Base-by-base conservation (phyloP, 2,329 filamentous ascomycete species). In the Colletotrichum brevisporum region DNA sequence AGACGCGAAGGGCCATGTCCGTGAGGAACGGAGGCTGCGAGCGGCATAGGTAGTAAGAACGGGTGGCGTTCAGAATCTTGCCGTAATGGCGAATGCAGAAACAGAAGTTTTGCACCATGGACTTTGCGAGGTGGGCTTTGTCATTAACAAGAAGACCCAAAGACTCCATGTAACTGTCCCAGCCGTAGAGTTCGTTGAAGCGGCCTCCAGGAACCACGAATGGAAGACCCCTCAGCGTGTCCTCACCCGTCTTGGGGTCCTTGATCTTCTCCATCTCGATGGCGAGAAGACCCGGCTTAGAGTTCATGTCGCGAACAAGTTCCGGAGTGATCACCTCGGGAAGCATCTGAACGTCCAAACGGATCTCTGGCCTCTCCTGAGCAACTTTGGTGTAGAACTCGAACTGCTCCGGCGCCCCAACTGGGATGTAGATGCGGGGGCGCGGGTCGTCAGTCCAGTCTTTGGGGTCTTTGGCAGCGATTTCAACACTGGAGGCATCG, bases 111-210 rank as follows among this genome's bases (percentile, higher is more conserved):
- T 89, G 86, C 59, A 98, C 95, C 94, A 99, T 98, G 57, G 92
- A 89, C 83, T 98, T 97, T 73, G 94, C 94, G 63, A 98, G 84
- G 75, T 98, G 90, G 24, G 94, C 90, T 68, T 93, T 91, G 77
- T 96, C 93, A 77, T 95, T 94, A 74, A 94, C 89, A 68, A 98
- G 84, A 67, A 99, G 86, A 18, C 96, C 96, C 3, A 98, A 85
- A 5, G 95, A 96, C 79, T 95, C 94, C 94, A 99, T 98, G 84
- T 98, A 99, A 79, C 94, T 98, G 81, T 99, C 96, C 96, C 96
- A 99, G 54, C 95, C 95, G 78, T 99, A 99, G 24, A 99, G 83
- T 80, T 99, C 96, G 81, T 99, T 99, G 90, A 99, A 99, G 36
- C 96, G 90, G 26, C 96, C 96, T 69, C 96, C 96, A 0, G 96